phyloP scores from a whole-genome alignment of 768 basidiomycete species.

The Psilocybe azurescens region DNA sequence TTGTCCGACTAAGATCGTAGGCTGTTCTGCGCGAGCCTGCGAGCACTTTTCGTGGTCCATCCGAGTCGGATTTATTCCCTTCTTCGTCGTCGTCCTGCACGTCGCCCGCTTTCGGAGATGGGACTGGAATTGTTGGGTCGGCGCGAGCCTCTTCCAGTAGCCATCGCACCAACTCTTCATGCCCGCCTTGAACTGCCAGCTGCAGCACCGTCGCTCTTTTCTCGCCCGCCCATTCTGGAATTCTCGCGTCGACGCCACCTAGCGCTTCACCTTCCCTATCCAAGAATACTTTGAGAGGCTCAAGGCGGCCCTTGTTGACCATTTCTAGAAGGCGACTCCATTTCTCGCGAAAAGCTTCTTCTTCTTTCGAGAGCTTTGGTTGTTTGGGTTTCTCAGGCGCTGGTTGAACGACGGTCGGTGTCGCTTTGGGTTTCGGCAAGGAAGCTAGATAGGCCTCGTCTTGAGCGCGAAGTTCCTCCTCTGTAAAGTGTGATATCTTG shows the following conservation, averaged over 20 bases:
- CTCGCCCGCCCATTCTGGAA: constrained; percentile 77
- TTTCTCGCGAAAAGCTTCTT: constrained; percentile 78
- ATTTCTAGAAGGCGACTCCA: constrained; percentile 90
- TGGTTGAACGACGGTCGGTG: constrained; percentile 41
- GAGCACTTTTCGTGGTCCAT: not conserved
- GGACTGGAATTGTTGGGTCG: constrained; percentile 79
- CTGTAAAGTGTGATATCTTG: constrained; percentile 87
- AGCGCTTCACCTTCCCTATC: constrained; percentile 67
- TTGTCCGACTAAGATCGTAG: constrained; percentile 84
- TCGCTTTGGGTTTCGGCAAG: constrained; percentile 78
- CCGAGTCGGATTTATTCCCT: constrained; percentile 14
- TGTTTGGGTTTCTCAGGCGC: constrained; percentile 52
- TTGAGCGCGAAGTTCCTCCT: constrained; percentile 80
- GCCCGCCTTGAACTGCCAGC: constrained; percentile 71
- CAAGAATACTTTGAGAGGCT: constrained; percentile 82
- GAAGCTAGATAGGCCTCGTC: constrained; percentile 92
- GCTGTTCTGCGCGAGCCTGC: constrained; percentile 62
- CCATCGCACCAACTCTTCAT: constrained; percentile 79
- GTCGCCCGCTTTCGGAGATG: constrained; percentile 34
- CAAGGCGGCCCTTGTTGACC: constrained; percentile 84
- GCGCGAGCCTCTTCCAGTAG: constrained; percentile 77
- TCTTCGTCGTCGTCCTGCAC: constrained; percentile 34
- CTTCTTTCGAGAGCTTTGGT: constrained; percentile 77
- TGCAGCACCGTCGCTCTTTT: constrained; percentile 74
- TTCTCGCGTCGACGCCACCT: constrained; percentile 61